Evolutionary conservation across 768 basidiomycete species (phyloP), one percentile per base, ranked within the genome.

Genomic region (Pluteus cervinus): DNA sequence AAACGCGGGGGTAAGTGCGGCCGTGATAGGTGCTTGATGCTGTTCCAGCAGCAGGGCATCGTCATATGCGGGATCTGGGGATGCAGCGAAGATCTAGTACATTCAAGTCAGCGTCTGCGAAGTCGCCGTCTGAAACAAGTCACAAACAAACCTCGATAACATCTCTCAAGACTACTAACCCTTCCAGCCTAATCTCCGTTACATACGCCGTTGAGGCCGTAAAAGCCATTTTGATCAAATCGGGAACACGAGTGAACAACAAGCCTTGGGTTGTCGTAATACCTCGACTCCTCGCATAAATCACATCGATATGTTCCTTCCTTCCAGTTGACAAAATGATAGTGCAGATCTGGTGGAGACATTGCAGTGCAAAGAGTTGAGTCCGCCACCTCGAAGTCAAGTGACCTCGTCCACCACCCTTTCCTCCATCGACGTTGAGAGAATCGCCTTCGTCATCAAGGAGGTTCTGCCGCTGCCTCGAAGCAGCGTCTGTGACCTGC

Each of bases 141-240:
- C 24, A 32, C 10, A 20, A 21, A 22, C 62, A 32, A 50, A 88
- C 94, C 70, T 92, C 77, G 43, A 99, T 92, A 21, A 98, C 88
- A 57, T 97, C 93, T 21, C 81, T 73, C 18, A 99, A 63, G 4
- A 99, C 88, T 6, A 88, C 70, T 18, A 98, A 61, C 2, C 96
- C 96, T 55, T 91, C 87, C 18, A 97, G 62, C 23, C 94, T 75
- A 44, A 98, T 97, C 55, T 97, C 91, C 7, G 88, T 92, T 22
- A 97, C 92, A 54, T 96, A 88, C 4, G 96, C 92, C 0, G 94
- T 89, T 11, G 91, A 92, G 1, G 96, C 93, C 9, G 90, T 94
- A 56, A 99, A 98, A 0, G 96, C 94, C 84, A 98, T 96, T 62
- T 76, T 88, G 60, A 99, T 94, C 40, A 99, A 66, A 60, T 99